phyloP scores from a whole-genome alignment of 164 flowering plant genomes.

The Paratinospora sagittata region DNA sequence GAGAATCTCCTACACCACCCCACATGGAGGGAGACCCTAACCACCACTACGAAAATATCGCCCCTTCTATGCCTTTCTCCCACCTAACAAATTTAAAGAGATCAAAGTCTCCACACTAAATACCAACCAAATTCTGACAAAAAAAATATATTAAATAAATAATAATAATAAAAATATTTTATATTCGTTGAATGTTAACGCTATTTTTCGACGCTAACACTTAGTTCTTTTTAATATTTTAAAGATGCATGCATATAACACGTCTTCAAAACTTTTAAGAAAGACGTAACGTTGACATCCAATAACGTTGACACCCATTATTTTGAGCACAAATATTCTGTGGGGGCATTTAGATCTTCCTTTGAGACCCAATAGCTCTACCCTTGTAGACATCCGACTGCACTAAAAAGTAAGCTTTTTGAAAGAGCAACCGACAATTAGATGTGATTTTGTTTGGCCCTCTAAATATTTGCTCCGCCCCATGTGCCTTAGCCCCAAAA shows the following conservation, averaged over 20 bases:
- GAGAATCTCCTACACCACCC: constrained; percentile 4
- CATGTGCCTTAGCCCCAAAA: constrained; percentile 39
- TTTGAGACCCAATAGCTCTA: background rate
- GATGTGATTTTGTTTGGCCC: constrained; percentile 22
- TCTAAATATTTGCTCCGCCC: constrained; percentile 23
- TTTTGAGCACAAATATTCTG: background rate
- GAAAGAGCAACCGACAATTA: constrained; percentile 9
- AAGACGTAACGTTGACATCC: no score
- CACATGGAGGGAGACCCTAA: constrained; percentile 12
- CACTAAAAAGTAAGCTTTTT: background rate
- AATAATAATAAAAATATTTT: no score
- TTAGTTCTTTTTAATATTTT: no score
- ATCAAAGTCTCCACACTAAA: background rate
- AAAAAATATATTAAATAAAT: no score
- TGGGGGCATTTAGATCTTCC: background rate
- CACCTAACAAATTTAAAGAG: background rate
- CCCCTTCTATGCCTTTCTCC: background rate
- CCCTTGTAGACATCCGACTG: background rate
- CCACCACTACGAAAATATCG: constrained; percentile 8
- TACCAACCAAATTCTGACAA: no score
- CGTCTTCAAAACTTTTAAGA: no score
- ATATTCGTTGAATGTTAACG: no score
- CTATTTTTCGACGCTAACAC: no score
- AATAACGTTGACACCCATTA: no score
- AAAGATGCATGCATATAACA: no score